phyloP scores from a whole-genome alignment of 352 stramenopile species.

The Phytophthora multivora region DNA sequence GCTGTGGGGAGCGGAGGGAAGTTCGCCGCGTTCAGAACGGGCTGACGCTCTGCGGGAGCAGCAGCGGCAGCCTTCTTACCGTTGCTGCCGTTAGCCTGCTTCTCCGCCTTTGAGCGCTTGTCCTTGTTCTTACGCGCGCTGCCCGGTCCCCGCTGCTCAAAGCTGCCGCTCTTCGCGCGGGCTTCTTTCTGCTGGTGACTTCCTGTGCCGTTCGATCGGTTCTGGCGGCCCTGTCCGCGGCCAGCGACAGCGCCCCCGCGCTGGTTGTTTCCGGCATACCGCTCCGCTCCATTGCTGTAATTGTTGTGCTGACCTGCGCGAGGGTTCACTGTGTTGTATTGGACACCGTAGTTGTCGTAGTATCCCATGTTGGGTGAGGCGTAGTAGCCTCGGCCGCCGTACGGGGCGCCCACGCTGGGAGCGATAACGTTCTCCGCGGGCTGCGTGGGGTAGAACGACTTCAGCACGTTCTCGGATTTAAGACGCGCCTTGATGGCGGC shows the following conservation, averaged over 20 bases:
- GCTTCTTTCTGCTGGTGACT: conserved; percentile 46
- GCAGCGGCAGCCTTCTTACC: conserved; percentile 36
- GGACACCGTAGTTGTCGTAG: conserved; percentile 85
- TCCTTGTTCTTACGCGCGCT: conserved; percentile 67
- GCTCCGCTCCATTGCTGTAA: conserved; percentile 47
- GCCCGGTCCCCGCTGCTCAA: conserved; percentile 47
- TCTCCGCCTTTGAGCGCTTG: conserved; percentile 56
- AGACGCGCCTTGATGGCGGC: conserved; percentile 90
- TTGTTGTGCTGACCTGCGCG: conserved; percentile 35
- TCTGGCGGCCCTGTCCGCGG: conserved; percentile 42
- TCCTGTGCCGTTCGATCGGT: conserved; percentile 35
- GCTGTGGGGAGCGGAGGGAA: conserved; percentile 76
- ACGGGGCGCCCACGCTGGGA: conserved; percentile 40
- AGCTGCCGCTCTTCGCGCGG: conserved; percentile 58
- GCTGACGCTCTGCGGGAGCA: conserved; percentile 55
- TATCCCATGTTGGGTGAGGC: conserved; percentile 53
- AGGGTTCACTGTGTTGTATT: conserved; percentile 59
- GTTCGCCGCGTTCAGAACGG: conserved; percentile 81
- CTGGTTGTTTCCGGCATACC: conserved; percentile 47
- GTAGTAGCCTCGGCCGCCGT: conserved; percentile 76
- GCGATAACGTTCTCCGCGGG: conserved; percentile 52
- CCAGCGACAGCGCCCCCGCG: conserved; percentile 26
- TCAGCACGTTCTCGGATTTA: conserved; percentile 93
- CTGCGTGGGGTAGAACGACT: conserved; percentile 90
- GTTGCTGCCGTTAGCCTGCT: conserved; percentile 37